Conservation (phyloP, 768 basidiomycete genomes). For the Leccinum boreale region DNA sequence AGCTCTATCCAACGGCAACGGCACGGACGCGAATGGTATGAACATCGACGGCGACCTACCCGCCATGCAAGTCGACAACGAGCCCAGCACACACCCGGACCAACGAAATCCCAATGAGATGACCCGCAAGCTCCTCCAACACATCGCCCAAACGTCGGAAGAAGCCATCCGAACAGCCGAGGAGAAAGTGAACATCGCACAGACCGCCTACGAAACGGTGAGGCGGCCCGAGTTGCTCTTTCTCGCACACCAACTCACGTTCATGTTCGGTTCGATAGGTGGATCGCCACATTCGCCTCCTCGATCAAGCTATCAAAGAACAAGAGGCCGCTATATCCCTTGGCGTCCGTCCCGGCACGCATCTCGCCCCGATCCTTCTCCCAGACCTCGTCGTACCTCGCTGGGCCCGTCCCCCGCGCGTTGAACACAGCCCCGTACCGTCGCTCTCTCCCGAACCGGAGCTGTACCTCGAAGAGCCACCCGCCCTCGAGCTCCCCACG, state of each 20-base stretch:
- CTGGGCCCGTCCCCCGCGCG: constrained; percentile 44
- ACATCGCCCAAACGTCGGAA: constrained; percentile 58
- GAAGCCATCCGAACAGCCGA: constrained; percentile 61
- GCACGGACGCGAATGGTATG: background rate
- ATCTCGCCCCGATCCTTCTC: constrained; percentile 51
- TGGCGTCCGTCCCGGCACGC: constrained; percentile 52
- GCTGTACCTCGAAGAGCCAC: constrained; percentile 14
- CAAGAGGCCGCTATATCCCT: constrained; percentile 54
- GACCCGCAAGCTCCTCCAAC: constrained; percentile 50
- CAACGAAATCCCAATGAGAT: constrained; percentile 31
- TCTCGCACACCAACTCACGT: background rate
- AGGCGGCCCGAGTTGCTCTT: constrained; percentile 21
- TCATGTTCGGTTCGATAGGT: constrained; percentile 42
- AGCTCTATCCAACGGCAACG: background rate
- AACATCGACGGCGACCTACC: constrained; percentile 5
- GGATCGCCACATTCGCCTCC: constrained; percentile 72
- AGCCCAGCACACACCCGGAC: background rate
- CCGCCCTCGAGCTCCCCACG: constrained; percentile 5
- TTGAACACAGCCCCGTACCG: constrained; percentile 42
- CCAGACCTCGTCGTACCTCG: constrained; percentile 61
- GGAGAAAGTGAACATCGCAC: constrained; percentile 76
- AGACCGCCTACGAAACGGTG: constrained; percentile 68
- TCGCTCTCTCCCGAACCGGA: constrained; percentile 31
- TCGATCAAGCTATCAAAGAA: constrained; percentile 72
- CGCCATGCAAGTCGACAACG: constrained; percentile 9